Conservation (phyloP, 768 basidiomycete species). For the Podaxis sp. region DNA sequence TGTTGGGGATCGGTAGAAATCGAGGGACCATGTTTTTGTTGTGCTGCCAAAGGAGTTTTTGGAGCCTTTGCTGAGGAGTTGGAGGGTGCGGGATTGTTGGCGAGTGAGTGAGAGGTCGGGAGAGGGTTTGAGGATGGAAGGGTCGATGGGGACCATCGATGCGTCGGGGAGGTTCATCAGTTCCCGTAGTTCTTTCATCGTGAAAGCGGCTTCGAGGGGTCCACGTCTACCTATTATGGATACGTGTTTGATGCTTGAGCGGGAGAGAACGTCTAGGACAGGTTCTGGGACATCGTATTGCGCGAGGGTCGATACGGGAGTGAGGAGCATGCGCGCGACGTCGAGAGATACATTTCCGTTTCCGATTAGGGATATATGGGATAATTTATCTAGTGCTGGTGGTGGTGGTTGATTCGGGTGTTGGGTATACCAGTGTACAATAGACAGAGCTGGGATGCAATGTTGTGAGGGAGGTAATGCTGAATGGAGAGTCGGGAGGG, state of each 20-base stretch:
- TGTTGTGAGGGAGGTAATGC: constrained; percentile 40
- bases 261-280: constrained; percentile 64
- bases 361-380: constrained; percentile 82
- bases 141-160: constrained; percentile 59
- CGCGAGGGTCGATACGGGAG: constrained; percentile 52
- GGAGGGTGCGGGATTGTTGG: constrained; percentile 62
- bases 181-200: constrained; percentile 90
- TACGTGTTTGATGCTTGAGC: constrained; percentile 67
- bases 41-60: constrained; percentile 44
- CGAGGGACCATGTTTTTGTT: constrained; percentile 70
- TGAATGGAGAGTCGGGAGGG: constrained; percentile 56
- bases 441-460: constrained; percentile 70
- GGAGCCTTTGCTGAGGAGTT: constrained; percentile 65
- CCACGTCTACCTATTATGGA: constrained; percentile 85
- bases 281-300: constrained; percentile 74
- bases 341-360: constrained; percentile 96
- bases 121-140: constrained; percentile 33
- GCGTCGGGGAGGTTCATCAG: constrained; percentile 64
- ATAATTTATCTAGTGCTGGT: constrained; percentile 57
- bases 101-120: constrained; percentile 38
- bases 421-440: constrained; percentile 97
- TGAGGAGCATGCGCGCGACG: constrained; percentile 85
- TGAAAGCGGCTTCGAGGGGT: constrained; percentile 85
- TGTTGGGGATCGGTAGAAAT: constrained; percentile 75
- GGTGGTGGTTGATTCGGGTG: constrained; percentile 69